Evolutionary conservation across 106 monocot species (phyloP).

Genomic region (Vanilla planifolia): DNA sequence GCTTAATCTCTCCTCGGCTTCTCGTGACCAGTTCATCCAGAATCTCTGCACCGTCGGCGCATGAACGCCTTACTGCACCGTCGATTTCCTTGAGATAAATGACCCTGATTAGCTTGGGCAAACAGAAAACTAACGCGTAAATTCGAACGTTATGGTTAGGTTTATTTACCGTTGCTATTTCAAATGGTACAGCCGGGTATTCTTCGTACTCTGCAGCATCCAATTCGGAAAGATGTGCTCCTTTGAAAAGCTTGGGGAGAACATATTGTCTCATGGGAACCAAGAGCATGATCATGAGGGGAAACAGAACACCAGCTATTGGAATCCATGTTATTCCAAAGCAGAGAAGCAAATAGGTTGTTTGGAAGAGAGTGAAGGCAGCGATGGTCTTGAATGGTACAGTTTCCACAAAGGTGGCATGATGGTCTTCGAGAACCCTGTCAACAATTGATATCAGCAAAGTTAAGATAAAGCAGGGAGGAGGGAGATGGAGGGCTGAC

Average conservation of each 20-base stretch:
- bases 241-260: conserved; percentile 79
- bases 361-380: conserved; percentile 69
- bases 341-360: conserved; percentile 49
- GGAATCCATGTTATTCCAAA: conserved; percentile 86
- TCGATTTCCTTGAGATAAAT: conserved; percentile 21
- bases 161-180: conserved; percentile 27
- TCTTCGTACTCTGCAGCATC: conserved; percentile 89
- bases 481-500: conserved; percentile 26
- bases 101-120: not conserved
- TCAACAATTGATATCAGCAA: not conserved
- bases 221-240: conserved; percentile 62
- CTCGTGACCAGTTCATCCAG: conserved; percentile 79
- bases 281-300: conserved; percentile 84
- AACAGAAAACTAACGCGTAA: no score
- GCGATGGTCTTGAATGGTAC: conserved; percentile 78
- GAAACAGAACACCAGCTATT: conserved; percentile 71
- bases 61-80: conserved; percentile 8
- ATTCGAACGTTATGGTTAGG: not conserved
- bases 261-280: conserved; percentile 73
- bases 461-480: not conserved
- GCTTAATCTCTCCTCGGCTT: conserved; percentile 76
- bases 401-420: conserved; percentile 78
- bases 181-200: conserved; percentile 51
- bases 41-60: conserved; percentile 37
- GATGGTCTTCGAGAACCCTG: conserved; percentile 79